Evolutionary conservation across 192 early-diverging fungal genomes (phyloP), one percentile per base, ranked within the genome.

Genomic region (Podila verticillata): DNA sequence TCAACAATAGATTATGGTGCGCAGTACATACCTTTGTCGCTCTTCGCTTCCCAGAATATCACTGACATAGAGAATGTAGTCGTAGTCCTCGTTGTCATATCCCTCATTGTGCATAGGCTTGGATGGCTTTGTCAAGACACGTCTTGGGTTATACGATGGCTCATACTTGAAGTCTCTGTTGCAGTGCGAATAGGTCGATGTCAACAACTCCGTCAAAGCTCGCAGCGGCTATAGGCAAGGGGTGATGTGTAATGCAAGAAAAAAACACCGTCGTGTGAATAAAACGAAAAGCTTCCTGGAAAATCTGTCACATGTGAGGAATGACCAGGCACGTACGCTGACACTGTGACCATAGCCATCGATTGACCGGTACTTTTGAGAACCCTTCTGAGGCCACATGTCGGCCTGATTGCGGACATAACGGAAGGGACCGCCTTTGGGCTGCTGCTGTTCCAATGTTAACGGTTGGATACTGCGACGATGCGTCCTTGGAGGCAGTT

Each of bases 31-130:
- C 93, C 95, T 90, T 65, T 94, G 93, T 9, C 94, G 93, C 35
- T 95, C 94, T 67, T 93, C 91, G 29, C 87, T 88, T n/a, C 97
- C 97, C n/a, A 99, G 83, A 17, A 97, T 92, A 73, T 99, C 98
- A 77, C 97, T 97, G 63, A 98, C 97, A 81, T 95, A 95, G 35
- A 99, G 87, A 65, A 99, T 95, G 79, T 98, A 99, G 80, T 99
- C 98, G 68, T 86, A 93, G 78, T 98, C 95, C 74, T 94, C 93
- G 82, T 99, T 99, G 77, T 99, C 98, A 71, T 88, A 91, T 10
- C 96, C 96, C 62, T 97, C 93, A 74, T 98, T 99, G 70, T 91
- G 90, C 22, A 89, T 87, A 4, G 94, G 93, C 67, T 98, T 96
- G 26, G 93, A 93, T 0, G 98, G 98, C 66, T 98, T 95, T 8